Percentiles rank a stretch among this genome's conserved stretches.
Conservation (phyloP, 2,329 filamentous ascomycete genomes). For the Aspergillus sp. region DNA sequence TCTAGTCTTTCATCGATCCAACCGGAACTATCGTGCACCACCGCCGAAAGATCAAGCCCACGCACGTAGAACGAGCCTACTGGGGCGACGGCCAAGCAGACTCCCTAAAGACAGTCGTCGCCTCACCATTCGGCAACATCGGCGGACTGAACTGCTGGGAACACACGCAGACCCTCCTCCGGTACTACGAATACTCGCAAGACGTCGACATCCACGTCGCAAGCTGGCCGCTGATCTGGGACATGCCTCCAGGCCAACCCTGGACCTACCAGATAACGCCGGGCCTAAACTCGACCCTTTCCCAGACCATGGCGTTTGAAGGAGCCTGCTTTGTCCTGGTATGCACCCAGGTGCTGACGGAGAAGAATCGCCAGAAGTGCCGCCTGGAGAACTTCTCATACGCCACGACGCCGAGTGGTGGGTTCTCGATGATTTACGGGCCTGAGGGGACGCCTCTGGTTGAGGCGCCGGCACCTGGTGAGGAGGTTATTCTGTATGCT, state of each 20-base stretch:
- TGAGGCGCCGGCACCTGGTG: not conserved
- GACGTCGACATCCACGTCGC: slow-evolving; percentile 47
- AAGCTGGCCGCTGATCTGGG: slow-evolving; percentile 39
- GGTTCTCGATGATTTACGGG: slow-evolving; percentile 1
- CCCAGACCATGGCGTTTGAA: no score
- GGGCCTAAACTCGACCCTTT: no score
- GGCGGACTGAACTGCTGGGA: slow-evolving; percentile 24
- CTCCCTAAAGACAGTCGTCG: slow-evolving; percentile 31
- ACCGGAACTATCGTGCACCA: slow-evolving; percentile 40
- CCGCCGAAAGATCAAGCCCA: slow-evolving; percentile 53
- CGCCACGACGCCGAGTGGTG: not conserved
- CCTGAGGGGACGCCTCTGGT: not conserved
- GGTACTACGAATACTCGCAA: slow-evolving; percentile 44
- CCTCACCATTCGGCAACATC: slow-evolving; percentile 34
- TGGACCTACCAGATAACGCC: no score
- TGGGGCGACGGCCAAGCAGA: slow-evolving; percentile 42
- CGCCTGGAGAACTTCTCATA: no score
- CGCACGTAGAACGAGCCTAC: slow-evolving; percentile 49
- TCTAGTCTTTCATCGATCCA: slow-evolving; percentile 30
- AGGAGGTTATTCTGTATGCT: not conserved
- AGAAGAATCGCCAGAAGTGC: not conserved
- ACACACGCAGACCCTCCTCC: slow-evolving; percentile 49
- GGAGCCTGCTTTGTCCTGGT: slow-evolving; percentile 3
- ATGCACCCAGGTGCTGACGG: slow-evolving; percentile 2
- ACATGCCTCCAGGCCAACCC: no score